A percentile compares a stretch with the other conserved stretches of the same genome.
These are phyloP conservation scores for Malassezia obtusa DNA, from an alignment of 1,284 basidiomycete genomes.

Conservation along the genomic window DNA sequence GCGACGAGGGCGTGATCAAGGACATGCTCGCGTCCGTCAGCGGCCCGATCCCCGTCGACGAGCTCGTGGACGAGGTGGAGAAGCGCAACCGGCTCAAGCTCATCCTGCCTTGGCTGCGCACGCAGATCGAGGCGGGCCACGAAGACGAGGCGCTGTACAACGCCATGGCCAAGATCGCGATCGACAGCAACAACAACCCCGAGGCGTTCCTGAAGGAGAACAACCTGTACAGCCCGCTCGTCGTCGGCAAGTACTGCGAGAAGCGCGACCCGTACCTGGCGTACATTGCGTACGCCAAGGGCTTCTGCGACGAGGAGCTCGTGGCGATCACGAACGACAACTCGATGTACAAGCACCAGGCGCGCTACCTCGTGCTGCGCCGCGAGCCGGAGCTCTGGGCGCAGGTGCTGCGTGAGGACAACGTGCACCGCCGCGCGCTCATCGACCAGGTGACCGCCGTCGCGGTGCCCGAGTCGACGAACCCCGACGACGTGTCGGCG, in stretches of 20 bases:
- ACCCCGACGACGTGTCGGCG: slow-evolving; percentile 94
- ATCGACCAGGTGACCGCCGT: slow-evolving; percentile 78
- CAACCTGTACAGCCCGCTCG: slow-evolving; percentile 88
- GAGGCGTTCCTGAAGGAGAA: slow-evolving; percentile 97
- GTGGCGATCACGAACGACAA: slow-evolving; percentile 97
- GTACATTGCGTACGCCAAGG: slow-evolving; percentile 98
- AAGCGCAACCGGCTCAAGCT: slow-evolving; percentile 85
- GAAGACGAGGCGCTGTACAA: slow-evolving; percentile 91
- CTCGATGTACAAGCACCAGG: slow-evolving; percentile 99
- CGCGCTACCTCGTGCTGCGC: slow-evolving; percentile 92
- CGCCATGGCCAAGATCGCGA: slow-evolving; percentile 94
- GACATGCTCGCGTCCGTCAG: slow-evolving; percentile 82
- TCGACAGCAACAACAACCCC: slow-evolving; percentile 97
- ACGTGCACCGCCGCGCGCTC: slow-evolving; percentile 81
- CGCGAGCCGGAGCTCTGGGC: slow-evolving; percentile 93
- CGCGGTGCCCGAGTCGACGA: slow-evolving; percentile 90
- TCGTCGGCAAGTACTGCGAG: slow-evolving; percentile 99
- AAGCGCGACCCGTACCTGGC: slow-evolving; percentile 96
- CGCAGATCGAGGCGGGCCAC: slow-evolving; percentile 78
- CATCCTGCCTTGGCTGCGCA: slow-evolving; percentile 92
- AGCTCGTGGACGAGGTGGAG: slow-evolving; percentile 69
- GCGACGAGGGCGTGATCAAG: slow-evolving; percentile 89
- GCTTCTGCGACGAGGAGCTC: slow-evolving; percentile 96
- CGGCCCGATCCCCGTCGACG: slow-evolving; percentile 83
- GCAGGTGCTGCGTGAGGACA: slow-evolving; percentile 81